A percentile compares a stretch with the other conserved stretches of the same genome.
Conservation (phyloP, 2,329 filamentous ascomycete species). For the Aotearoamyces nothofagi region DNA sequence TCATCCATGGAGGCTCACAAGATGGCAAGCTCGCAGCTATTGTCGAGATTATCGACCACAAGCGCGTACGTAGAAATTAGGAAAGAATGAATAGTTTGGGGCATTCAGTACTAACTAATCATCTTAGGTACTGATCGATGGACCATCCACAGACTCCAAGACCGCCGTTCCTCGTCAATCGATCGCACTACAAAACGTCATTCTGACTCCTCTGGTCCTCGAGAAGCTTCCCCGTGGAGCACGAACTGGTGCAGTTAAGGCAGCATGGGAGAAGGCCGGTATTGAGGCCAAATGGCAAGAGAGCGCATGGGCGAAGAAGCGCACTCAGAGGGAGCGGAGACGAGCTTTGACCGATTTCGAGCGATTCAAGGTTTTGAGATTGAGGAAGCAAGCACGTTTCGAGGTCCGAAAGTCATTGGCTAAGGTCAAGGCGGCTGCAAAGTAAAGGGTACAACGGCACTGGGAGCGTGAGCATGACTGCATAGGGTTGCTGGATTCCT, state of each 20-base stretch:
- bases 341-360: slow-evolving; percentile 94
- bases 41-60: slow-evolving; percentile 99
- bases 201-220: slow-evolving; percentile 83
- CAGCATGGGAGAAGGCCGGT: slow-evolving; percentile 78
- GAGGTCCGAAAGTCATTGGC: slow-evolving; percentile 93
- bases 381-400: slow-evolving; percentile 99
- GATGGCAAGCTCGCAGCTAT: slow-evolving; percentile 83
- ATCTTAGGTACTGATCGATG: slow-evolving; percentile 82
- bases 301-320: slow-evolving; percentile 90
- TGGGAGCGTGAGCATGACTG: slow-evolving; percentile 29
- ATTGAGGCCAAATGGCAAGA: slow-evolving; percentile 89
- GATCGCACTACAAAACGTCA: slow-evolving; percentile 64
- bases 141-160: slow-evolving; percentile 69
- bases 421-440: slow-evolving; percentile 77
- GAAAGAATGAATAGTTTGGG: slow-evolving; percentile 3
- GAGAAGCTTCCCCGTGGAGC: slow-evolving; percentile 72
- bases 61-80: slow-evolving; percentile 66
- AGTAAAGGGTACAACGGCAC: slow-evolving; percentile 25
- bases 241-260: slow-evolving; percentile 70
- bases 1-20: slow-evolving; percentile 68
- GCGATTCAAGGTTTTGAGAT: slow-evolving; percentile 98
- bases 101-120: slow-evolving; percentile 16
- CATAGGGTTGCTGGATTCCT: slow-evolving; percentile 43
- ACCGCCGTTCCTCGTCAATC: slow-evolving; percentile 77
- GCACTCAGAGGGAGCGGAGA: slow-evolving; percentile 71